Conservation (phyloP, 2,329 filamentous ascomycete genomes). For the Pseudopithomyces maydicus region DNA sequence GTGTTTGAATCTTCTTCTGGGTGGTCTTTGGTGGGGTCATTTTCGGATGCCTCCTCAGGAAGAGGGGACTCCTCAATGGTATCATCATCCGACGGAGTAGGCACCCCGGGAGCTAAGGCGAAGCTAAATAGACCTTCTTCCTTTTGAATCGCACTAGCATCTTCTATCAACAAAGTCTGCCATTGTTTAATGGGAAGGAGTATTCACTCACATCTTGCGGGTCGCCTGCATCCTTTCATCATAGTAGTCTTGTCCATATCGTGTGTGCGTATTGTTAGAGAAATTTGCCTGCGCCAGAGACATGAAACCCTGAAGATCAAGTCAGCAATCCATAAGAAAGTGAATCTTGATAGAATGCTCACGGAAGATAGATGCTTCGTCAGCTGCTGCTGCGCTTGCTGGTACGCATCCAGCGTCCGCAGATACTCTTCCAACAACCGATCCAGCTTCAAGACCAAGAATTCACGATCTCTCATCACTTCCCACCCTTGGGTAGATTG, state of each 20-base stretch:
- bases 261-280: conserved; percentile 63
- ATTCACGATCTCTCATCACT: conserved; percentile 20
- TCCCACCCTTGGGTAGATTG: neutral
- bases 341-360: too few species aligned
- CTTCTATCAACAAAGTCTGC: neutral
- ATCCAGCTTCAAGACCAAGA: conserved; percentile 59
- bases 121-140: neutral
- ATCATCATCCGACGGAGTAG: neutral
- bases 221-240: conserved; percentile 74
- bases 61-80: neutral
- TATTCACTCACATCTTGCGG: conserved; percentile 50
- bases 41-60: neutral
- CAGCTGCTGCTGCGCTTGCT: conserved; percentile 61
- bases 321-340: too few species aligned
- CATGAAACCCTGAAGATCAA: conserved; percentile 47
- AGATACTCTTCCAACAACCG: conserved; percentile 69
- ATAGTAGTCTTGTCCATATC: conserved; percentile 73
- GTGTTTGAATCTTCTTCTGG: neutral
- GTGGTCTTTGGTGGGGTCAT: neutral
- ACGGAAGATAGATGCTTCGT: conserved; percentile 60
- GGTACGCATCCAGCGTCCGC: conserved; percentile 69
- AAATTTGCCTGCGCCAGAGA: conserved; percentile 77
- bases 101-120: neutral
- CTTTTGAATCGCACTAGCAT: neutral
- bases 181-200: neutral